Percentiles rank a stretch among this genome's conserved stretches.
Evolutionary conservation across 2,329 filamentous ascomycete species (phyloP).

Genomic region (Aspergillaceae sp.): DNA sequence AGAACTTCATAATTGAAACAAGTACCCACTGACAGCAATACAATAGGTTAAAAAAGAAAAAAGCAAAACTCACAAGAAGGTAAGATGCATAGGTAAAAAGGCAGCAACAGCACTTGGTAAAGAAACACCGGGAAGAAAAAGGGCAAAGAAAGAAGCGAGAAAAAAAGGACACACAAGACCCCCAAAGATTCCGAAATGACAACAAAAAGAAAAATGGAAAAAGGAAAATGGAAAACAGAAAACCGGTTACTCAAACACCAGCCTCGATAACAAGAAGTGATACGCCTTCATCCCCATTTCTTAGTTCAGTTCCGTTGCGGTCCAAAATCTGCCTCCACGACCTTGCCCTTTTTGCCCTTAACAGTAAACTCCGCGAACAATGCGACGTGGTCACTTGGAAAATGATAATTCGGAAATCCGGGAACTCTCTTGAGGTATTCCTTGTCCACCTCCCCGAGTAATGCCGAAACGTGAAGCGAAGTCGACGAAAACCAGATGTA

Average conservation of each 20-base stretch:
- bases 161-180: constrained; percentile 20
- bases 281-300: constrained; percentile 24
- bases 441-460: constrained; percentile 79
- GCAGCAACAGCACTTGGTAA: no score
- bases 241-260: constrained; percentile 30
- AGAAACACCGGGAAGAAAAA: constrained; percentile 6
- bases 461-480: constrained; percentile 69
- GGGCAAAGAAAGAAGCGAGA: constrained; percentile 8
- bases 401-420: constrained; percentile 89
- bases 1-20: constrained; percentile 17
- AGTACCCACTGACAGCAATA: constrained; percentile 13
- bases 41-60: constrained; percentile 3
- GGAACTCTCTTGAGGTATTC: constrained; percentile 79
- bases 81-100: constrained; percentile 3
- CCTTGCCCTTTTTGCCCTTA: constrained; percentile 76
- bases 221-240: constrained; percentile 4
- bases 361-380: constrained; percentile 83
- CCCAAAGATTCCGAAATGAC: constrained; percentile 35
- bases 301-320: constrained; percentile 34
- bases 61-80: constrained; percentile 16
- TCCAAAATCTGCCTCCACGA: constrained; percentile 56
- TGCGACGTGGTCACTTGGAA: constrained; percentile 85
- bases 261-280: constrained; percentile 21
- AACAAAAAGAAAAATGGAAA: constrained; percentile 6
- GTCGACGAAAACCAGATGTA: constrained; percentile 98